Conservation (phyloP, 1,284 basidiomycete genomes). For the Entoloma clypeatum region DNA sequence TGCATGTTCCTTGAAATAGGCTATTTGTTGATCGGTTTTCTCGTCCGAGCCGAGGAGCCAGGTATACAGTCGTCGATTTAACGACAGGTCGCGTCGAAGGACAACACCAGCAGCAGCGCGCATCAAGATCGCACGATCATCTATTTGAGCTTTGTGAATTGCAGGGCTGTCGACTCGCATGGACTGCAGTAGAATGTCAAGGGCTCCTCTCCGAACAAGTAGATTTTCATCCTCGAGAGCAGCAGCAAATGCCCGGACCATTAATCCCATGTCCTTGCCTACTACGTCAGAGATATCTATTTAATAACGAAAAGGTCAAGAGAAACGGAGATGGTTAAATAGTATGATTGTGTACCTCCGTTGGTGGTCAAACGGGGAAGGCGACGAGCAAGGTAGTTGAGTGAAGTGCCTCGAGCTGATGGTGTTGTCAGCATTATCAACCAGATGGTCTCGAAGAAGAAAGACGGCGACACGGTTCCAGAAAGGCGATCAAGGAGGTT, state of each 20-base stretch:
- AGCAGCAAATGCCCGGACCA: constrained; percentile 89
- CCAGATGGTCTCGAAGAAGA: constrained; percentile 97
- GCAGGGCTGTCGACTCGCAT: constrained; percentile 71
- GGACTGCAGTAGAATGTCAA: constrained; percentile 79
- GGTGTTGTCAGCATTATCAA: constrained; percentile 91
- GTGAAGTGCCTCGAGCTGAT: constrained; percentile 77
- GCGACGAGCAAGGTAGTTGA: constrained; percentile 84
- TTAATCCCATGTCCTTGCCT: constrained; percentile 85
- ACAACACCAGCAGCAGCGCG: constrained; percentile 80
- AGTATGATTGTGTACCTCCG: constrained; percentile 51
- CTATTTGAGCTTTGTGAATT: constrained; percentile 58
- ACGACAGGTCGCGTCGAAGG: constrained; percentile 85
- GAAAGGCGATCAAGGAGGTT: constrained; percentile 80
- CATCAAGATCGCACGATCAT: constrained; percentile 76
- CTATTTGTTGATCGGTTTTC: constrained; percentile 65
- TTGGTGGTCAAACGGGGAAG: constrained; percentile 66
- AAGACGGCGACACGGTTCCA: constrained; percentile 75
- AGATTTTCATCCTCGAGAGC: constrained; percentile 89
- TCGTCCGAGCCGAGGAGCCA: constrained; percentile 91
- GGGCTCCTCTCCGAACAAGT: constrained; percentile 75
- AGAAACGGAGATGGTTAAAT: constrained; percentile 7
- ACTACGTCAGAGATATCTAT: constrained; percentile 71
- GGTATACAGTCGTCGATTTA: constrained; percentile 89
- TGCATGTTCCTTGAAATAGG: constrained; percentile 66
- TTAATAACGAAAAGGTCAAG: background rate